Evolutionary conservation across 805 yeast genomes (phyloP).

Genomic region (Saccharomycopsis sp.): DNA sequence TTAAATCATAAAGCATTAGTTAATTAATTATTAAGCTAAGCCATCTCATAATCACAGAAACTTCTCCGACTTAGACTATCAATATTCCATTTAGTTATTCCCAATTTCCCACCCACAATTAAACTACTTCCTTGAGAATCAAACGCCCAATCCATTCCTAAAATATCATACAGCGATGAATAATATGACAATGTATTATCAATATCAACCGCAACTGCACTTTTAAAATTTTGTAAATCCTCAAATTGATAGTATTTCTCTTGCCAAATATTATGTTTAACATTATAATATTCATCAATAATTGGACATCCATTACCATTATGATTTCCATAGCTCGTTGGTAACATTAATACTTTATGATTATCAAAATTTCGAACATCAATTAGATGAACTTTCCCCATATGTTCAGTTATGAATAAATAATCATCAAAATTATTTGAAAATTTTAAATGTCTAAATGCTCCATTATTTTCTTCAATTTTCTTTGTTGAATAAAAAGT

Average conservation of each 20-base stretch:
- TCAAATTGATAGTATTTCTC: conserved; percentile 3
- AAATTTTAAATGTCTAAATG: conserved; percentile 40
- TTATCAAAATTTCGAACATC: conserved; percentile 69
- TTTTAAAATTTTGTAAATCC: background rate
- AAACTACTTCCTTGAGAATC: conserved; percentile 44
- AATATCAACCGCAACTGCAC: too few relatives aligned
- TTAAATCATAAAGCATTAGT: too few relatives aligned
- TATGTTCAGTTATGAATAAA: conserved; percentile 73
- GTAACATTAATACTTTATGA: conserved; percentile 70
- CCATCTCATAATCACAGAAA: conserved; percentile 26
- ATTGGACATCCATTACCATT: conserved; percentile 2
- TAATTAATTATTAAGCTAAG: too few relatives aligned
- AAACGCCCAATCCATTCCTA: conserved; percentile 56
- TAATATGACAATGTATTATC: background rate
- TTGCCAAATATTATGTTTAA: conserved; percentile 1
- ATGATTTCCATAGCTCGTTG: conserved; percentile 28
- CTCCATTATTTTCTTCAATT: conserved; percentile 37
- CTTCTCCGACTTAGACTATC: conserved; percentile 58
- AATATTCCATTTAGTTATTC: conserved; percentile 63
- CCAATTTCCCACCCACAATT: conserved; percentile 52
- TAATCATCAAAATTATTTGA: conserved; percentile 54
- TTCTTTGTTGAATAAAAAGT: conserved; percentile 54
- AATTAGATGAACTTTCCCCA: conserved; percentile 77
- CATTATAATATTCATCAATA: conserved; percentile 3
- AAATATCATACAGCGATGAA: conserved; percentile 40